Percentiles rank a stretch among this genome's conserved stretches.
phyloP scores from a whole-genome alignment of 257 asterid genomes.

The Solanum ossicruentum region DNA sequence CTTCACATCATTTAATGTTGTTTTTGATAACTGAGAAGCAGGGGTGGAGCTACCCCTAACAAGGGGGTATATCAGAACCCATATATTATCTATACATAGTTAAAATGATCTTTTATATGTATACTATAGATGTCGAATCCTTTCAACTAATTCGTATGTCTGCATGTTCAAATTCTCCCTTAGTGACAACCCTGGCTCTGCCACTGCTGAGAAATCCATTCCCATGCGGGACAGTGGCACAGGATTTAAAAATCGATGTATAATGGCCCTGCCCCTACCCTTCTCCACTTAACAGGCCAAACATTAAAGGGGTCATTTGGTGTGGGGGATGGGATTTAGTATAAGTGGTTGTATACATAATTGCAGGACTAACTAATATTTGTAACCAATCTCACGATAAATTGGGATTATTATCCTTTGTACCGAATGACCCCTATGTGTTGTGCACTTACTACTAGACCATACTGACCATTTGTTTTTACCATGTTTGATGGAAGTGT shows the following conservation, averaged over 20 bases:
- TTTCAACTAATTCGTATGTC: no score
- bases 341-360: not conserved
- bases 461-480: not conserved
- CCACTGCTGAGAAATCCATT: not conserved
- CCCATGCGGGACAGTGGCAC: not conserved
- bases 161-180: no score
- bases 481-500: not conserved
- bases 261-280: not conserved
- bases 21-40: not conserved
- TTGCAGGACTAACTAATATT: not conserved
- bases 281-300: not conserved
- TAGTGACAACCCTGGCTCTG: no score
- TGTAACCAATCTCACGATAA: not conserved
- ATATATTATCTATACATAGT: no score
- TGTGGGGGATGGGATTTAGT: not conserved
- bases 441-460: not conserved
- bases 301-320: not conserved
- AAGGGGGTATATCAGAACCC: no score
- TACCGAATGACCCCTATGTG: not conserved
- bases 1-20: not conserved
- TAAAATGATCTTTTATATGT: no score
- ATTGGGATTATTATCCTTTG: not conserved
- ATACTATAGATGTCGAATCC: no score
- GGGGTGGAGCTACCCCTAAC: no score
- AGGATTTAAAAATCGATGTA: not conserved